Conservation (phyloP, 2,329 filamentous ascomycete species). For the Rhexocercosporidium sp. region DNA sequence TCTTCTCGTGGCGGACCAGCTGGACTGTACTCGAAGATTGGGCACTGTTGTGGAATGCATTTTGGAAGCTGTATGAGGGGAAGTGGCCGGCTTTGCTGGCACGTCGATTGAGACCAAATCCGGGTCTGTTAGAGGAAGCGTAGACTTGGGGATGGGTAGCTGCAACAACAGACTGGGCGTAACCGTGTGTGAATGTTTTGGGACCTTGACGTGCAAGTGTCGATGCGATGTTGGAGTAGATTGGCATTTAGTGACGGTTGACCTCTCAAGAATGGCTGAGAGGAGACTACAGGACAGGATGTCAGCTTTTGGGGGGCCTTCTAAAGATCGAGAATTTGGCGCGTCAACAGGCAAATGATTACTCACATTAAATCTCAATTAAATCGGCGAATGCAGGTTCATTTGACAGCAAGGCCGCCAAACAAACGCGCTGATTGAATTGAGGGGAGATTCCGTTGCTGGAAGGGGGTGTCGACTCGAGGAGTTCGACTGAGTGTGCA, state of each 20-base stretch:
- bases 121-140: slow-evolving; percentile 71
- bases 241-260: slow-evolving; percentile 84
- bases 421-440: slow-evolving; percentile 79
- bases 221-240: slow-evolving; percentile 71
- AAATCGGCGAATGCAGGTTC: slow-evolving; percentile 77
- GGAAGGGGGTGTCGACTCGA: slow-evolving; percentile 26
- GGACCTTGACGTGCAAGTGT: slow-evolving; percentile 96
- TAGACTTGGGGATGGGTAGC: slow-evolving; percentile 84
- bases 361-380: slow-evolving; percentile 39
- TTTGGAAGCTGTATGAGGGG: slow-evolving; percentile 70
- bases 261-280: slow-evolving; percentile 62
- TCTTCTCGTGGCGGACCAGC: slow-evolving; percentile 60
- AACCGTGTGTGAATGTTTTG: slow-evolving; percentile 97
- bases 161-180: slow-evolving; percentile 96
- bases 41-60: slow-evolving; percentile 68
- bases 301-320: slow-evolving; percentile 21
- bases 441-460: slow-evolving; percentile 30
- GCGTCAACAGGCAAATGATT: background rate
- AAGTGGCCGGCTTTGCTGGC: slow-evolving; percentile 52
- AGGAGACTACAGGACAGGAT: slow-evolving; percentile 35
- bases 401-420: slow-evolving; percentile 96
- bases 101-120: slow-evolving; percentile 62
- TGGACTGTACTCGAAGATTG: slow-evolving; percentile 49
- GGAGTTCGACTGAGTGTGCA: slow-evolving; percentile 24
- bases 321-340: background rate